Base-by-base conservation (phyloP, 495 filamentous ascomycete genomes). In the Talaromyces thailandensis region DNA sequence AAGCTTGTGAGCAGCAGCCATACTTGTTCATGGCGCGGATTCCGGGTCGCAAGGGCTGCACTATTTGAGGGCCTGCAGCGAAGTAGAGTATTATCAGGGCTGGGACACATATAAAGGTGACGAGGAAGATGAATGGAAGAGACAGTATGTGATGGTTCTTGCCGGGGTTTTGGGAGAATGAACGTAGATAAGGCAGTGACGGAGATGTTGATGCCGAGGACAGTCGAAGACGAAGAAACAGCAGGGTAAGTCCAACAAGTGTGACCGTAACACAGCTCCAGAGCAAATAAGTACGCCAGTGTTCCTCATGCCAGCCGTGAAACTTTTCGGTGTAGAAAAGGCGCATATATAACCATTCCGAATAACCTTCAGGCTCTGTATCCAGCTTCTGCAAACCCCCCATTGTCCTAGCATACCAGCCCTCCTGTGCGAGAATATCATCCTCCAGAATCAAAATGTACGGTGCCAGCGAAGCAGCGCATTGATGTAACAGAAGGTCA, bases 401-500 rank as follows among this genome's bases (percentile, higher is more conserved):
- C 29, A 75, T 66, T 4, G 75, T 76, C 5, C 75, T 71, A n/a
- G 71, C 68, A 63, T 76, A 84, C 83, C 82, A 85, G 6, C 72
- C 72, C 23, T 79, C 73, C 61, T 78, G 69, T 18, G 78, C 79
- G 9, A 86, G 71, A 12, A 78, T 74, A 40, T 84, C 82, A 64
- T 84, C 83, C 66, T 86, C 83, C 23, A 85, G 67, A 62, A 83
- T 82, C 56, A 77, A 70, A 23, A 82, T 77, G 64, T 80, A 82
- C 2, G 69, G 70, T 84, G 51, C 51, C 51, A 21, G 51, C 26
- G 51, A 55, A 9, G 5, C 2, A n/a, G 4, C 12, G 16, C 51
- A 55, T n/a, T 55, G 51, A 26, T 28, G 23, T 11, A 55, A 28
- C 3, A 55, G 7, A 4, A 55, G 51, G 6, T 2, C 2, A 6